A percentile compares a stretch with the other conserved stretches of the same genome.
These are phyloP conservation scores for Lachancea sp. DNA, from an alignment of 805 yeast species.

Conservation along the genomic window DNA sequence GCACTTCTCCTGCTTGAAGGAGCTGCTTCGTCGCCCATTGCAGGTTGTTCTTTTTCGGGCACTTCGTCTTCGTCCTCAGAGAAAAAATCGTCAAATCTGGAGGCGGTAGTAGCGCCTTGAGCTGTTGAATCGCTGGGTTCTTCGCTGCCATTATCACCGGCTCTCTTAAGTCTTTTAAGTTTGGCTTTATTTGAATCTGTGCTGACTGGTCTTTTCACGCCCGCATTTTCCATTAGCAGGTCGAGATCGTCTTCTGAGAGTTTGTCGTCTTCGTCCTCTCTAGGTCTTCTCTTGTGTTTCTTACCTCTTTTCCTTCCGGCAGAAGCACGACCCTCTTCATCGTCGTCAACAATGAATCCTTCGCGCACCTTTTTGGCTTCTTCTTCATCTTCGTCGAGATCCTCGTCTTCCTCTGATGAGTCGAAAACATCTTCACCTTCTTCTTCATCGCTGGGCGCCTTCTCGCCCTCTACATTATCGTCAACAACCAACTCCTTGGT, in stretches of 20 bases:
- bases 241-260: slow-evolving; percentile 95
- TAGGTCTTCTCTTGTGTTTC: slow-evolving; percentile 39
- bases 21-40: slow-evolving; percentile 10
- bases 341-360: slow-evolving; percentile 92
- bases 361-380: slow-evolving; percentile 78
- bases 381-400: slow-evolving; percentile 80
- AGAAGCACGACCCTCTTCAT: slow-evolving; percentile 49
- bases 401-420: slow-evolving; percentile 87
- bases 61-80: slow-evolving; percentile 37
- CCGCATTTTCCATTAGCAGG: slow-evolving; percentile 82
- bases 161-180: slow-evolving; percentile 81
- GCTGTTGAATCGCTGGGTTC: slow-evolving; percentile 15
- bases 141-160: slow-evolving; percentile 39
- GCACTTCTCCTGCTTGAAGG: slow-evolving; percentile 30
- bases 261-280: slow-evolving; percentile 50
- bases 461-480: slow-evolving; percentile 36
- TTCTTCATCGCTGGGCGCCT: slow-evolving; percentile 36
- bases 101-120: slow-evolving; percentile 13
- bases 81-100: slow-evolving; percentile 37
- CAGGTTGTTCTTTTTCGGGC: slow-evolving; percentile 17
- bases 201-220: slow-evolving; percentile 46
- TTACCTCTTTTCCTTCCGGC: slow-evolving; percentile 30
- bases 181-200: slow-evolving; percentile 38
- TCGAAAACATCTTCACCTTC: slow-evolving; percentile 50
- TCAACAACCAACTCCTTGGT: slow-evolving; percentile 28